phyloP scores from a whole-genome alignment of 1,284 basidiomycete genomes.

The Inonotus obliquus region DNA sequence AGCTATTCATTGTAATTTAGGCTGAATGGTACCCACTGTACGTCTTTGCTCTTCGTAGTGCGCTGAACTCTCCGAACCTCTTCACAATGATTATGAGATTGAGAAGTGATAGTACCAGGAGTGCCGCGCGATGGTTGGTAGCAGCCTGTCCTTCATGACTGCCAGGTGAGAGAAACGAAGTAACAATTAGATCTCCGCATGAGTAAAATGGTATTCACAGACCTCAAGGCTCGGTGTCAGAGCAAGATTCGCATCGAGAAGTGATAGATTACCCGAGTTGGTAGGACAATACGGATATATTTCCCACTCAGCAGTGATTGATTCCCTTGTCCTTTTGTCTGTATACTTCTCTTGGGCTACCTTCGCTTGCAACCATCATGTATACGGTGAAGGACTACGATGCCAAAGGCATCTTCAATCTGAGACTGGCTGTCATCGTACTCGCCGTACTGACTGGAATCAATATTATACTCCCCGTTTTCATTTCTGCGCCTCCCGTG shows the following conservation, averaged over 20 bases:
- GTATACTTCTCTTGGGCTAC: background rate
- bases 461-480: constrained; percentile 12
- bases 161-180: background rate
- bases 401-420: background rate
- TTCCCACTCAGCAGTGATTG: background rate
- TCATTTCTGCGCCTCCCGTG: constrained; percentile 2
- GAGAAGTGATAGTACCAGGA: constrained; percentile 7
- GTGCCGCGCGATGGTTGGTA: constrained; percentile 4
- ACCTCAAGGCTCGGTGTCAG: background rate
- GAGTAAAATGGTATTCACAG: background rate
- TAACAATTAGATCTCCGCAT: background rate
- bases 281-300: background rate
- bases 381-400: background rate
- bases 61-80: constrained; percentile 3
- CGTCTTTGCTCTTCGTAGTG: background rate
- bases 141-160: constrained; percentile 9
- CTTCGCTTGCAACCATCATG: background rate
- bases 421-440: background rate
- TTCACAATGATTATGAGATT: constrained; percentile 11
- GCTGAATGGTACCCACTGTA: constrained; percentile 8
- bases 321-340: background rate
- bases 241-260: background rate
- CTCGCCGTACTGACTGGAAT: constrained; percentile 9
- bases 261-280: background rate
- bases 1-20: background rate